Conservation (phyloP, 495 filamentous ascomycete species). For the Aspergillus wentii region DNA sequence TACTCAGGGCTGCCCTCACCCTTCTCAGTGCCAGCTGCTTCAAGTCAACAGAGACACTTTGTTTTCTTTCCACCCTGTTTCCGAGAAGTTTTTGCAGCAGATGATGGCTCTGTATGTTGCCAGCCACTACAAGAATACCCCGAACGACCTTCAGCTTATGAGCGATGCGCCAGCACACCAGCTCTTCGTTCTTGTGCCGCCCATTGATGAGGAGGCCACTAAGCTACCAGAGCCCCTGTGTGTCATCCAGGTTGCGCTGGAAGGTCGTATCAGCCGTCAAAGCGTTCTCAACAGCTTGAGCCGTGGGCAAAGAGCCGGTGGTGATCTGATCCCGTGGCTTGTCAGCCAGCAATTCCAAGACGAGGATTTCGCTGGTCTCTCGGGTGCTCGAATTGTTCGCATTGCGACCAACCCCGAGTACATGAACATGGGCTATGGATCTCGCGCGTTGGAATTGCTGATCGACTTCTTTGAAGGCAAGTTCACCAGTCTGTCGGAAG, state of each 20-base stretch:
- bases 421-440: slow-evolving; percentile 89
- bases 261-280: slow-evolving; percentile 89
- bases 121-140: slow-evolving; percentile 97
- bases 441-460: slow-evolving; percentile 77
- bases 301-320: slow-evolving; percentile 83
- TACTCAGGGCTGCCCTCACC: slow-evolving; percentile 81
- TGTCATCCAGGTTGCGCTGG: slow-evolving; percentile 90
- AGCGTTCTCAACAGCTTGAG: slow-evolving; percentile 86
- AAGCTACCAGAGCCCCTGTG: slow-evolving; percentile 89
- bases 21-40: slow-evolving; percentile 82
- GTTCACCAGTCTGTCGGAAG: slow-evolving; percentile 75
- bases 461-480: slow-evolving; percentile 94
- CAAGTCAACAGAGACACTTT: slow-evolving; percentile 95
- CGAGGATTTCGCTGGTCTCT: slow-evolving; percentile 89
- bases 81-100: slow-evolving; percentile 94
- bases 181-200: slow-evolving; percentile 89
- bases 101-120: slow-evolving; percentile 99
- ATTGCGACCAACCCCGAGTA: slow-evolving; percentile 98
- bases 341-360: slow-evolving; percentile 99
- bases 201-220: slow-evolving; percentile 68
- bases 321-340: slow-evolving; percentile 96
- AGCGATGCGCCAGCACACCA: slow-evolving; percentile 96
- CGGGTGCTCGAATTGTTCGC: slow-evolving; percentile 86
- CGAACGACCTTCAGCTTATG: slow-evolving; percentile 97
- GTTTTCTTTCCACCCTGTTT: slow-evolving; percentile 96